These are phyloP conservation scores for Kuraishia borneana DNA, from an alignment of 805 yeast genomes.

Conservation along the genomic window DNA sequence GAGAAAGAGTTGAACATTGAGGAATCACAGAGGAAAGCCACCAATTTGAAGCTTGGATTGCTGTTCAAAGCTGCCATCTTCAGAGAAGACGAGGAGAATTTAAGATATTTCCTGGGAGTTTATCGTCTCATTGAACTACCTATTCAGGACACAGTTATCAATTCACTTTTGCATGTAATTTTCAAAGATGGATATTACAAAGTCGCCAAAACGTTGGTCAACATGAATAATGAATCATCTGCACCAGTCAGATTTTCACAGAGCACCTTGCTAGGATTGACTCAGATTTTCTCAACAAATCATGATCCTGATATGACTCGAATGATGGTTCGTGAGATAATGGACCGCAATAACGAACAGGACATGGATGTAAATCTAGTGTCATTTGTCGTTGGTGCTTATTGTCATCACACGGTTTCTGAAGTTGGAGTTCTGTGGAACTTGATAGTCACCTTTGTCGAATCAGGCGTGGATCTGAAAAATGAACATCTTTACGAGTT, in stretches of 20 bases:
- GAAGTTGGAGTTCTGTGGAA: not conserved
- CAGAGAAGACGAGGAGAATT: slow-evolving; percentile 11
- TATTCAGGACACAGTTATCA: no score
- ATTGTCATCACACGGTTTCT: not conserved
- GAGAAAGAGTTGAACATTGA: not conserved
- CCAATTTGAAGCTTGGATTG: slow-evolving; percentile 5
- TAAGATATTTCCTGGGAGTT: slow-evolving; percentile 6
- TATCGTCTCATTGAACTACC: no score
- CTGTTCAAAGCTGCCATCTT: slow-evolving; percentile 10
- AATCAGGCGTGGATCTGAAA: not conserved
- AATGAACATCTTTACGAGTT: not conserved
- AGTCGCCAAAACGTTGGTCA: not conserved
- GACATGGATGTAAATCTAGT: not conserved
- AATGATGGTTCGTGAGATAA: not conserved
- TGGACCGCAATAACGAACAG: not conserved
- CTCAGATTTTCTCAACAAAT: not conserved
- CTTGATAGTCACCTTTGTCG: not conserved
- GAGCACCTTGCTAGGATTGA: not conserved
- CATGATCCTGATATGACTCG: not conserved
- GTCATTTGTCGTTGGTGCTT: not conserved
- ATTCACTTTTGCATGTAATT: no score
- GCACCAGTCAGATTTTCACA: not conserved
- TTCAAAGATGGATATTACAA: not conserved
- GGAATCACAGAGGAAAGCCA: not conserved
- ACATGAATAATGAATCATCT: not conserved